Percentiles rank a stretch among this genome's conserved stretches.
Evolutionary conservation across 495 filamentous ascomycete species (phyloP).

Genomic region (Ramalina intermedia): DNA sequence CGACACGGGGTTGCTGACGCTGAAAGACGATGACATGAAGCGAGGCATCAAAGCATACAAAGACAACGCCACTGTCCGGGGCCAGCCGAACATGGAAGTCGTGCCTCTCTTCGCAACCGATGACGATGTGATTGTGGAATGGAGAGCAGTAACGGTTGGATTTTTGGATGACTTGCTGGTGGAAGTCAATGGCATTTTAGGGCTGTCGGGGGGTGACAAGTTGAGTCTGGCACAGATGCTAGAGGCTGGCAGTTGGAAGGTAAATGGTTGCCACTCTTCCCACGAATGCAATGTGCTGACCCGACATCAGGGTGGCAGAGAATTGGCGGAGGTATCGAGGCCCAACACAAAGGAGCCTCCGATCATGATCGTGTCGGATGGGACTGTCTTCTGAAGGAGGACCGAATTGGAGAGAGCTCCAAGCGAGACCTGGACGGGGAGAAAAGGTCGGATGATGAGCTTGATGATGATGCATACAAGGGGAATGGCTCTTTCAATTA

Average conservation of each 20-base stretch:
- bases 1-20: conserved; percentile 46
- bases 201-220: conserved; percentile 35
- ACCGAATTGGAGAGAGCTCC: not conserved
- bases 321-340: conserved; percentile 87
- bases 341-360: conserved; percentile 95
- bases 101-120: conserved; percentile 48
- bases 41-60: conserved; percentile 56
- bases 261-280: conserved; percentile 19
- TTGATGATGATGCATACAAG: too few species aligned
- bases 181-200: conserved; percentile 48
- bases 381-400: conserved; percentile 71
- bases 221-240: conserved; percentile 53
- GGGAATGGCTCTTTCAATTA: too few species aligned
- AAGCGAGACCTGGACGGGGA: too few species aligned
- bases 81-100: conserved; percentile 55
- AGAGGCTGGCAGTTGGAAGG: conserved; percentile 73
- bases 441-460: too few species aligned
- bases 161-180: conserved; percentile 48
- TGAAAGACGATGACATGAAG: conserved; percentile 42
- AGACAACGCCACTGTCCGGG: conserved; percentile 57
- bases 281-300: not conserved
- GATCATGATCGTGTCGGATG: conserved; percentile 91
- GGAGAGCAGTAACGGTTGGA: conserved; percentile 51
- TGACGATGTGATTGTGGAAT: conserved; percentile 60
- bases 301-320: conserved; percentile 64